A percentile compares a stretch with the other conserved stretches of the same genome.
Conservation (phyloP, 164 flowering plant genomes). For the Malania oleifera region DNA sequence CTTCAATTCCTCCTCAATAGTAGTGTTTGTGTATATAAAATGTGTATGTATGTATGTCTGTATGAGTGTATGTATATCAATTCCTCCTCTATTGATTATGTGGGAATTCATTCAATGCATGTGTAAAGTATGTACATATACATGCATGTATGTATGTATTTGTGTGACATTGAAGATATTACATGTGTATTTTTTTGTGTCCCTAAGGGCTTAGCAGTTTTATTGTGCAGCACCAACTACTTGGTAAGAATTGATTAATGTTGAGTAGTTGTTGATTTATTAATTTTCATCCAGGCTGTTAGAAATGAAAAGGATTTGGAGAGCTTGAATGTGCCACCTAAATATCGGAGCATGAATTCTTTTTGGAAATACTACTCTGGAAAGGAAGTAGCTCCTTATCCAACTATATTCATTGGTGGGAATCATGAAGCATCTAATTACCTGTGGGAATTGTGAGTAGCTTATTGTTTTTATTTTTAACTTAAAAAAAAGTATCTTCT, state of each 20-base stretch:
- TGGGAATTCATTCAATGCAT: no score
- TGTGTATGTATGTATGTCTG: no score
- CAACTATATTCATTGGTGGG: slow-evolving; percentile 93
- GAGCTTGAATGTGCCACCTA: slow-evolving; percentile 61
- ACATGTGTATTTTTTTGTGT: no score
- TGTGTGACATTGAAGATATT: no score
- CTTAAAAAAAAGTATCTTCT: no score
- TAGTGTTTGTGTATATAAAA: no score
- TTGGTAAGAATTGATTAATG: not conserved
- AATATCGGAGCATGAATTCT: slow-evolving; percentile 69
- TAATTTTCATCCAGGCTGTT: slow-evolving; percentile 54
- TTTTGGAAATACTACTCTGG: slow-evolving; percentile 99
- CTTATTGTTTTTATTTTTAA: not conserved
- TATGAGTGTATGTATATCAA: no score
- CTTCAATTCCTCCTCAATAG: no score
- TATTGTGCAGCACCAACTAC: slow-evolving; percentile 1
- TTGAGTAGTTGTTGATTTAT: not conserved
- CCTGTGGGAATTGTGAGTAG: slow-evolving; percentile 93
- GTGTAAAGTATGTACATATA: no score
- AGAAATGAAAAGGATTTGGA: slow-evolving; percentile 79
- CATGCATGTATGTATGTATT: no score
- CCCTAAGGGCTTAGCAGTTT: not conserved
- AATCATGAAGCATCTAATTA: slow-evolving; percentile 98
- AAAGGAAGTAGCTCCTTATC: slow-evolving; percentile 75
- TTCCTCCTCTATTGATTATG: no score